A percentile compares a stretch with the other conserved stretches of the same genome.
Conservation (phyloP, 305 asterid genomes). For the Solanum hybrid region DNA sequence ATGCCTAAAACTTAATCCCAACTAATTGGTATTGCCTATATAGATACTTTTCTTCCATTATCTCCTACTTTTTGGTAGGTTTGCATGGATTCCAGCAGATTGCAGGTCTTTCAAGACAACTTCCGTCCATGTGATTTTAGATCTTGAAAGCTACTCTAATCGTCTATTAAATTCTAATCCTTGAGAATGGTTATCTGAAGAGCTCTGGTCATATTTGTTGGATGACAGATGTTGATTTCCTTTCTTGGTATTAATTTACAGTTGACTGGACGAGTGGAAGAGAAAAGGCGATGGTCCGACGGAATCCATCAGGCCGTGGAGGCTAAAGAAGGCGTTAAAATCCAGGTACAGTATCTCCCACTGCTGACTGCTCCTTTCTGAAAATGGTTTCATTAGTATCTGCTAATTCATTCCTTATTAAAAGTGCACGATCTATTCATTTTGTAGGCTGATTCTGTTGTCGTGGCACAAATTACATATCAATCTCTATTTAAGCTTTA, state of each 20-base stretch:
- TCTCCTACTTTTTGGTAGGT: background rate
- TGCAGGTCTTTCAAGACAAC: background rate
- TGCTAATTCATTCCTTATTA: background rate
- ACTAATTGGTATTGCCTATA: background rate
- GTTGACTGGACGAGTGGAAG: conserved; percentile 99
- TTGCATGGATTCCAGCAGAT: background rate
- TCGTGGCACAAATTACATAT: conserved; percentile 97
- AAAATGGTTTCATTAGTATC: background rate
- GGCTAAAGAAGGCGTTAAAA: conserved; percentile 93
- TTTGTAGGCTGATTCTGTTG: conserved; percentile 85
- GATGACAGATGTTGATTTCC: background rate
- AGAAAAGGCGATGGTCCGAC: conserved; percentile 95
- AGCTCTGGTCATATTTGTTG: background rate
- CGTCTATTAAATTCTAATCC: background rate
- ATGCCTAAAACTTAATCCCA: background rate
- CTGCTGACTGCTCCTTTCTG: background rate
- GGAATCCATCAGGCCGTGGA: conserved; percentile 99
- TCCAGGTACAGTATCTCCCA: conserved; percentile 46
- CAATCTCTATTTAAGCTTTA: conserved; percentile 93
- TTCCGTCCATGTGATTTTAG: background rate
- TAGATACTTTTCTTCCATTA: background rate
- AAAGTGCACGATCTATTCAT: conserved; percentile 10
- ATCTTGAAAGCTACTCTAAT: background rate
- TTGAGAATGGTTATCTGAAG: background rate
- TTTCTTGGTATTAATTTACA: conserved; percentile 16